Conservation (phyloP, 352 stramenopile genomes). For the Bremia lactucae region DNA sequence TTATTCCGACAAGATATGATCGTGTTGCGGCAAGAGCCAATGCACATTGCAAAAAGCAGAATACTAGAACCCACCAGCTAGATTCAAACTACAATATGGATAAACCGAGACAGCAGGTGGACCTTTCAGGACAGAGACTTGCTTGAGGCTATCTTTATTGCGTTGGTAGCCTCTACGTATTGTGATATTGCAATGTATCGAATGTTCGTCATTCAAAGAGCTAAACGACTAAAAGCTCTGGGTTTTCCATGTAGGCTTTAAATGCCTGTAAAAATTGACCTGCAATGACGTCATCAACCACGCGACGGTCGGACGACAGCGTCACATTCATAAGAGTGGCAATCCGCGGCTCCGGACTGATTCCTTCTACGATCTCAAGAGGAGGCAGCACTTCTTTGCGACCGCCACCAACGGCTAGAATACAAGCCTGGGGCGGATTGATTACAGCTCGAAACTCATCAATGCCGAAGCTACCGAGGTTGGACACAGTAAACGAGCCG, state of each 20-base stretch:
- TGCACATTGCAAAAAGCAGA: too few species aligned
- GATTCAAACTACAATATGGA: too few species aligned
- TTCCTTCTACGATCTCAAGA: conserved; percentile 25
- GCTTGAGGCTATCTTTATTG: too few species aligned
- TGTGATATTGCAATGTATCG: too few species aligned
- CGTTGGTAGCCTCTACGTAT: too few species aligned
- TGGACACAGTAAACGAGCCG: conserved; percentile 98
- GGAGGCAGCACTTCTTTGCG: conserved; percentile 77
- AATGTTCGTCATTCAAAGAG: too few species aligned
- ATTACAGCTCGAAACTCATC: conserved; percentile 97
- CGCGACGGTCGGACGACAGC: conserved; percentile 93
- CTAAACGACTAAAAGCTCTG: conserved; percentile 84
- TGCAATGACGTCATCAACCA: conserved; percentile 95
- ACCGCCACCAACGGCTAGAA: conserved; percentile 95
- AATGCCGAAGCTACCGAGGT: conserved; percentile 97
- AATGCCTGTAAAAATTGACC: conserved; percentile 93
- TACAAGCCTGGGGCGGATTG: conserved; percentile 97
- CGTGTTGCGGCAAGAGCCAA: too few species aligned
- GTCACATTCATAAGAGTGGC: conserved; percentile 93
- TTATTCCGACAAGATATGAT: too few species aligned
- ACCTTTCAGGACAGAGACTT: too few species aligned
- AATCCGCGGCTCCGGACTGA: conserved; percentile 77
- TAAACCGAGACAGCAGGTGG: too few species aligned
- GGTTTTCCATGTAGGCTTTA: conserved; percentile 94
- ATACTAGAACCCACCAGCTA: too few species aligned